Evolutionary conservation across 2,329 filamentous ascomycete species (phyloP).

Genomic region (Cladosporium sp.): DNA sequence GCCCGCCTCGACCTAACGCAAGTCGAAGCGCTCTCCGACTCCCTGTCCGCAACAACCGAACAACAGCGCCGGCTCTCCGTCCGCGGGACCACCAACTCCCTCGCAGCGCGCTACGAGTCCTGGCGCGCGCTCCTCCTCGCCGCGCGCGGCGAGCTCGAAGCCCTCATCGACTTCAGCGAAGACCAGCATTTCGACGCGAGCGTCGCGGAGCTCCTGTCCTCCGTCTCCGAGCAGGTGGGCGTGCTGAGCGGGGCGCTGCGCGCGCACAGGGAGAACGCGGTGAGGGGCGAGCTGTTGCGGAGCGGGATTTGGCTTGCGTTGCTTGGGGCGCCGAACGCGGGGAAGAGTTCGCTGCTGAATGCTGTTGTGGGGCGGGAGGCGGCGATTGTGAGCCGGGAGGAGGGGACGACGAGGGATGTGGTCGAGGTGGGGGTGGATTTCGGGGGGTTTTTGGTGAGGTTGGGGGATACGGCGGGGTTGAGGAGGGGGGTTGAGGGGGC

Average conservation of each 20-base stretch:
- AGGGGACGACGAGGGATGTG: slow-evolving; percentile 88
- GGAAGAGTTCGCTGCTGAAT: slow-evolving; percentile 92
- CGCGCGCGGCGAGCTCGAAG: slow-evolving; percentile 86
- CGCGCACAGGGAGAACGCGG: slow-evolving; percentile 67
- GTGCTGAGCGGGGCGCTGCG: slow-evolving; percentile 57
- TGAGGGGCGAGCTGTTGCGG: slow-evolving; percentile 74
- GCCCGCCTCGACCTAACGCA: slow-evolving; percentile 79
- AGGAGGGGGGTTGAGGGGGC: slow-evolving; percentile 33
- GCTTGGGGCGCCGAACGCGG: slow-evolving; percentile 85
- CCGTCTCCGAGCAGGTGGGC: slow-evolving; percentile 60
- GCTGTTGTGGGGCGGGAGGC: slow-evolving; percentile 83
- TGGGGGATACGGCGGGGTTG: slow-evolving; percentile 91
- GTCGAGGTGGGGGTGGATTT: slow-evolving; percentile 89
- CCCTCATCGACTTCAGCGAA: slow-evolving; percentile 93
- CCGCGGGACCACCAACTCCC: slow-evolving; percentile 58
- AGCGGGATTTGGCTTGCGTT: slow-evolving; percentile 82
- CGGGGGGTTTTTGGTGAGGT: slow-evolving; percentile 81
- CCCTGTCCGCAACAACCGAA: slow-evolving; percentile 67
- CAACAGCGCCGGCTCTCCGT: slow-evolving; percentile 86
- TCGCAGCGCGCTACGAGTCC: slow-evolving; percentile 70
- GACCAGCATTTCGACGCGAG: slow-evolving; percentile 96
- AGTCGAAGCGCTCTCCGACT: slow-evolving; percentile 59
- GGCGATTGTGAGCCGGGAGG: slow-evolving; percentile 88
- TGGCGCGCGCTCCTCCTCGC: slow-evolving; percentile 75
- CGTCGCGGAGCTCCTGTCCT: slow-evolving; percentile 62